Evolutionary conservation across 108 stramenopile genomes (phyloP).

Genomic region (Cyclotella atomus): DNA sequence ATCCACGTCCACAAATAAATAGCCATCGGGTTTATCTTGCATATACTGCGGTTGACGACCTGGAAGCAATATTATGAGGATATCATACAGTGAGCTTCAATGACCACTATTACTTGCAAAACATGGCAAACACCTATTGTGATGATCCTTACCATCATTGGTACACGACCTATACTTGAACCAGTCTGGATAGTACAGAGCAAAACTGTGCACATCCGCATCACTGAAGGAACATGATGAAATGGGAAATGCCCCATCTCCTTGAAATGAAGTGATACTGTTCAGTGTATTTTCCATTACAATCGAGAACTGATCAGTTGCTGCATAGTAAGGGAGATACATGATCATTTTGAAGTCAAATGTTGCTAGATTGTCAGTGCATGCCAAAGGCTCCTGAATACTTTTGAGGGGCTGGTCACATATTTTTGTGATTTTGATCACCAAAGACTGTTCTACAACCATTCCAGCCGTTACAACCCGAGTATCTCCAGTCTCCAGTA

Average conservation of each 20-base stretch:
- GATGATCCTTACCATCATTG: conserved; percentile 11
- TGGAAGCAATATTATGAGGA: too few species aligned
- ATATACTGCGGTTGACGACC: conserved; percentile 15
- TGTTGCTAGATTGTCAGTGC: background rate
- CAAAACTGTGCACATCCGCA: background rate
- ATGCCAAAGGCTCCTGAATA: background rate
- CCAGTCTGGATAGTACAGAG: conserved; percentile 14
- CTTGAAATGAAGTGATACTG: background rate
- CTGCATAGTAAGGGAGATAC: conserved; percentile 11
- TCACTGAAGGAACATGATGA: background rate
- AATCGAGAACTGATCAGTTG: background rate
- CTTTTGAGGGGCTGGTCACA: background rate
- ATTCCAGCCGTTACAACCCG: background rate
- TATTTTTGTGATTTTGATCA: background rate
- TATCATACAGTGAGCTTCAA: too few species aligned
- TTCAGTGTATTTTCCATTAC: background rate
- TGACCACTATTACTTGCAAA: too few species aligned
- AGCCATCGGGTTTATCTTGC: background rate
- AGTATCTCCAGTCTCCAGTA: conserved; percentile 6
- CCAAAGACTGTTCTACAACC: conserved; percentile 12
- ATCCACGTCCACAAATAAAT: conserved; percentile 5
- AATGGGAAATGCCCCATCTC: background rate
- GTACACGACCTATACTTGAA: conserved; percentile 2
- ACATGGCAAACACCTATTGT: too few species aligned
- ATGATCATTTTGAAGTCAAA: background rate